phyloP scores from a whole-genome alignment of 345 rosid species.

The Schrenkiella parvula region DNA sequence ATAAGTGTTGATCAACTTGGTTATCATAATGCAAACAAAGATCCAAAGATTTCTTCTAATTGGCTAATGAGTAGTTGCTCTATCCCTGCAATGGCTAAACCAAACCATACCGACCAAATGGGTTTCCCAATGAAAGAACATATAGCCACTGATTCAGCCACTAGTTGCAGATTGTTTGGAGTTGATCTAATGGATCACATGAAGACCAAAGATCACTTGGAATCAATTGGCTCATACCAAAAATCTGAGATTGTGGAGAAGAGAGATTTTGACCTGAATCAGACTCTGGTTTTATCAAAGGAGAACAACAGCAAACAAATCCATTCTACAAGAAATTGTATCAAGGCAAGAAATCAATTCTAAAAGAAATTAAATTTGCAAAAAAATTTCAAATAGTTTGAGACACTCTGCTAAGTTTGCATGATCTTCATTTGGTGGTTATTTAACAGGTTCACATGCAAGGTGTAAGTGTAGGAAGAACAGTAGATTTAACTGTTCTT shows the following conservation, averaged over 20 bases:
- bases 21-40: neutral
- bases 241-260: conserved; percentile 20
- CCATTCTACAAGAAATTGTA: too few species aligned
- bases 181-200: conserved; percentile 27
- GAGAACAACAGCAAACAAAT: too few species aligned
- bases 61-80: too few species aligned
- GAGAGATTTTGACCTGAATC: too few species aligned
- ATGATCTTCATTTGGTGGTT: neutral
- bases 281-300: too few species aligned
- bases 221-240: neutral
- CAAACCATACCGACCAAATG: too few species aligned
- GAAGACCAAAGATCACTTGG: neutral
- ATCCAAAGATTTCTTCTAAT: neutral
- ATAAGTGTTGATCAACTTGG: neutral
- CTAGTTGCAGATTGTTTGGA: conserved; percentile 48
- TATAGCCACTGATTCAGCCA: conserved; percentile 22
- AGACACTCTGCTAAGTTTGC: neutral
- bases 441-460: conserved; percentile 54
- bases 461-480: conserved; percentile 50
- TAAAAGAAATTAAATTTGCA: neutral
- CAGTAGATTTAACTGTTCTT: conserved; percentile 54
- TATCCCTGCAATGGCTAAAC: too few species aligned
- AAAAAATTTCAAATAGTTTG: neutral
- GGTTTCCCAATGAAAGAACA: too few species aligned
- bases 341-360: too few species aligned